These are phyloP conservation scores for Penicillium frequentans DNA, from an alignment of 2,329 filamentous ascomycete genomes.

Conservation along the genomic window DNA sequence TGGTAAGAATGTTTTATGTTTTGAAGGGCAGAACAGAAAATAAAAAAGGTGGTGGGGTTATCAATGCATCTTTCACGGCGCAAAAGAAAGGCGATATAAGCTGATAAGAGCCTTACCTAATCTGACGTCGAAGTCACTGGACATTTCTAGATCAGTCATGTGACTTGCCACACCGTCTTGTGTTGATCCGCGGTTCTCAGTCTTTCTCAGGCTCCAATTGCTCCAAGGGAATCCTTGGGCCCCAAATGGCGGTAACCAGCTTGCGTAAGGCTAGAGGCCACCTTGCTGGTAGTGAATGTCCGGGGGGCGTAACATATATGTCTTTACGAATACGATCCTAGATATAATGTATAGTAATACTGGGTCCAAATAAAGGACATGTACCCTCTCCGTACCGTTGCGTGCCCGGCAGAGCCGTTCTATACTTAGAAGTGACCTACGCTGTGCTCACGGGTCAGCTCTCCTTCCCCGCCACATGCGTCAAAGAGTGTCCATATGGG, in stretches of 20 bases:
- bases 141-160: background rate
- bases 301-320: conserved; percentile 1
- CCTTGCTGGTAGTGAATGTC: background rate
- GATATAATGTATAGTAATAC: too few relatives aligned
- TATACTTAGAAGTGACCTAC: conserved; percentile 20
- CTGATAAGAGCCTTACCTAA: background rate
- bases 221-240: background rate
- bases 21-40: background rate
- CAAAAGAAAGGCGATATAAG: background rate
- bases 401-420: background rate
- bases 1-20: conserved; percentile 16
- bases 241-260: conserved; percentile 6
- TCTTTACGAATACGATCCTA: background rate
- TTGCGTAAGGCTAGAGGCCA: conserved; percentile 1
- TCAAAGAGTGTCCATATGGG: background rate
- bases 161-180: conserved; percentile 1
- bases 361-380: background rate
- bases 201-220: background rate
- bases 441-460: background rate
- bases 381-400: conserved; percentile 3
- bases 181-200: background rate
- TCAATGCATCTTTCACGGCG: background rate
- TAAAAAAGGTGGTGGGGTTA: background rate
- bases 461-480: conserved; percentile 10
- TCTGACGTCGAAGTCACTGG: conserved; percentile 4